Evolutionary conservation across 352 stramenopile genomes (phyloP).

Genomic region (Phytophthora sp.): DNA sequence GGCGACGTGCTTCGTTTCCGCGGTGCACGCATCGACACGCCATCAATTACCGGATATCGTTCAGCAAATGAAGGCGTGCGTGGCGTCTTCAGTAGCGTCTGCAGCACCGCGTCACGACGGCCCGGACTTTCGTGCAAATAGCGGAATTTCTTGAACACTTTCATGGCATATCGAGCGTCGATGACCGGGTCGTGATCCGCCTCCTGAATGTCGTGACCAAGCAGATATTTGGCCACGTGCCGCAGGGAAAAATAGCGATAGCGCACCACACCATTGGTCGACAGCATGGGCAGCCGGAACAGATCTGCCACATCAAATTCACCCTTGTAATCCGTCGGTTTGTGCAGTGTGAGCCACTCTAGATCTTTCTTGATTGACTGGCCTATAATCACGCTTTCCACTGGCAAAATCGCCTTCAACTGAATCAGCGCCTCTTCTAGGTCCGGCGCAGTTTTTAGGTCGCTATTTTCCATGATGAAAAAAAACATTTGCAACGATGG

Average conservation of each 20-base stretch:
- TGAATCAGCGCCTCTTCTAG: constrained; percentile 78
- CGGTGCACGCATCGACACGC: constrained; percentile 77
- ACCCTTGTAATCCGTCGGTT: constrained; percentile 84
- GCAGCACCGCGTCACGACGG: constrained; percentile 79
- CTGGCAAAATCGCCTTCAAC: constrained; percentile 79
- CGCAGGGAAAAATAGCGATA: constrained; percentile 88
- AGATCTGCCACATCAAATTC: constrained; percentile 88
- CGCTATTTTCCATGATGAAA: constrained; percentile 50
- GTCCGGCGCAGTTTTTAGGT: constrained; percentile 67
- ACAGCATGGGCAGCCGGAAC: constrained; percentile 83
- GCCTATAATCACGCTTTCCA: constrained; percentile 89
- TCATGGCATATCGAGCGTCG: constrained; percentile 89
- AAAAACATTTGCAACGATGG: neutral
- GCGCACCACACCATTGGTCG: constrained; percentile 70
- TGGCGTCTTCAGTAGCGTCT: constrained; percentile 83
- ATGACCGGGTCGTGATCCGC: constrained; percentile 86
- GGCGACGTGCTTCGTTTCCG: constrained; percentile 61
- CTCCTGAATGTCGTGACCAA: constrained; percentile 86
- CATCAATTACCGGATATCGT: constrained; percentile 83
- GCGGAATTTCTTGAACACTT: constrained; percentile 88
- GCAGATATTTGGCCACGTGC: constrained; percentile 83
- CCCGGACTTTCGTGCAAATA: constrained; percentile 79
- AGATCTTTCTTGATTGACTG: constrained; percentile 94
- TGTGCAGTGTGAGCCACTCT: constrained; percentile 88
- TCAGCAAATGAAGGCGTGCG: constrained; percentile 86